A percentile compares a stretch with the other conserved stretches of the same genome.
Evolutionary conservation across 306 rosid species (phyloP).

Genomic region (Inga leiocalycina): DNA sequence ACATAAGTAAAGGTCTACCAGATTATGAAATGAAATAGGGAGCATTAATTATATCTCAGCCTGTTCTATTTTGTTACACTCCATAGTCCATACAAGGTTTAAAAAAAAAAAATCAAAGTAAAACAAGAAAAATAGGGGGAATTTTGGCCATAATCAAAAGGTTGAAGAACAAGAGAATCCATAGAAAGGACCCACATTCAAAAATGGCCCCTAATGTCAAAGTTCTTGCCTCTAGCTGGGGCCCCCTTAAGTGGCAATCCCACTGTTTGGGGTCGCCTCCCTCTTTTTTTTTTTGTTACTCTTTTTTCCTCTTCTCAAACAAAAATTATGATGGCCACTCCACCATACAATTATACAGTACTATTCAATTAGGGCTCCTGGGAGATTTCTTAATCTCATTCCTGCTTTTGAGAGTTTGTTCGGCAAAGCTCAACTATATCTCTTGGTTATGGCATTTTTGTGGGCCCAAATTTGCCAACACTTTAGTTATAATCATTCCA

Average conservation of each 20-base stretch:
- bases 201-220: conserved; percentile 23
- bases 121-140: background rate
- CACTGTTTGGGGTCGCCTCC: conserved; percentile 26
- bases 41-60: no score
- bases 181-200: conserved; percentile 32
- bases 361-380: background rate
- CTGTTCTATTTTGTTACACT: no score
- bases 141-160: background rate
- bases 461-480: conserved; percentile 50
- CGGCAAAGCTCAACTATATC: conserved; percentile 39
- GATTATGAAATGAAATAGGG: no score
- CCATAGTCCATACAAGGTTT: no score
- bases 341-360: background rate
- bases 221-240: conserved; percentile 26
- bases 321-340: conserved; percentile 33
- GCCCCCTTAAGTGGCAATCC: conserved; percentile 7
- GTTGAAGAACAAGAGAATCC: conserved; percentile 38
- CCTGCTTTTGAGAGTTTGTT: conserved; percentile 33
- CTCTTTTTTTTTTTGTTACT: background rate
- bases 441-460: conserved; percentile 29
- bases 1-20: no score
- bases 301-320: background rate
- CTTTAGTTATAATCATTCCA: conserved; percentile 42
- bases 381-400: background rate
- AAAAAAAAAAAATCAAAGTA: no score